phyloP scores from a whole-genome alignment of 2,329 filamentous ascomycete genomes.

The Trichoderma brevicompactum region DNA sequence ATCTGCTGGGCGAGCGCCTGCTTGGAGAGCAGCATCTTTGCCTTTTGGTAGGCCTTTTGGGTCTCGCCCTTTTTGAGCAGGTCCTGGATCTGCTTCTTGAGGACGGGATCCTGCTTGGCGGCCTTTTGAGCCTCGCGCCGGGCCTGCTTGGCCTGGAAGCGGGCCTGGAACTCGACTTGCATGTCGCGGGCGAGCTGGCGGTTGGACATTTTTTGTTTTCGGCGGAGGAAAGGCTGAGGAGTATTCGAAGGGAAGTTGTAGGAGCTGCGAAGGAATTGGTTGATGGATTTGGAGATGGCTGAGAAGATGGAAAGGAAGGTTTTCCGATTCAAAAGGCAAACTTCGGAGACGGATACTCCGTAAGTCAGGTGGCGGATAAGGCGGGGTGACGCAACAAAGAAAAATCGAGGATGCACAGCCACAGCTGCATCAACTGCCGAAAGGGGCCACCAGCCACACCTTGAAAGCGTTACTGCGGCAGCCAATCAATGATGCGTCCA shows the following conservation, averaged over 20 bases:
- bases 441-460: slow-evolving; percentile 22
- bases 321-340: background rate
- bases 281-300: background rate
- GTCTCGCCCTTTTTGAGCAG: slow-evolving; percentile 66
- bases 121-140: slow-evolving; percentile 65
- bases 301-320: background rate
- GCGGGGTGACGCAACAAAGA: slow-evolving; percentile 30
- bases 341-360: background rate
- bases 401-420: slow-evolving; percentile 23
- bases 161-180: slow-evolving; percentile 66
- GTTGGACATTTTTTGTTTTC: slow-evolving; percentile 54
- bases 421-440: background rate
- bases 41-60: slow-evolving; percentile 66
- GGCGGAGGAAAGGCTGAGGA: slow-evolving; percentile 1
- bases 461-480: no score
- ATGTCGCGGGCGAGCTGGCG: slow-evolving; percentile 63
- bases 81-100: slow-evolving; percentile 67
- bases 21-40: slow-evolving; percentile 65
- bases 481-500: slow-evolving; percentile 3
- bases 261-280: background rate
- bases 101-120: slow-evolving; percentile 62
- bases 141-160: slow-evolving; percentile 66
- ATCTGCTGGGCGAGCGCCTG: slow-evolving; percentile 66
- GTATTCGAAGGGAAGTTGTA: background rate
- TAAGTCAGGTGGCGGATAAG: slow-evolving; percentile 25